phyloP scores from a whole-genome alignment of 352 stramenopile species.

The Globisporangium yorkense region DNA sequence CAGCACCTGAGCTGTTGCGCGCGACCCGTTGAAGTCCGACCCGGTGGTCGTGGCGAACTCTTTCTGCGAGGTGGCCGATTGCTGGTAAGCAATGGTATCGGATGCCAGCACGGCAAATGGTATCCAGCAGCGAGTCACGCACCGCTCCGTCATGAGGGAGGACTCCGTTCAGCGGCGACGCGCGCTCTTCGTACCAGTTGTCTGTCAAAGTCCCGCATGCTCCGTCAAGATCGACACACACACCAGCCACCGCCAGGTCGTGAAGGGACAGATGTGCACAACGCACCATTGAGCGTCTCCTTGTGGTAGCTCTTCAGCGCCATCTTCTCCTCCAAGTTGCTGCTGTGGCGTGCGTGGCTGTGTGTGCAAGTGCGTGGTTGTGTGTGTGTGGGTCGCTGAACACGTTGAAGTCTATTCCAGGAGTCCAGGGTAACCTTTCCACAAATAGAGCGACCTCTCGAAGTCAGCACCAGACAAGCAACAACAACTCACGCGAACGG shows the following conservation, averaged over 20 bases:
- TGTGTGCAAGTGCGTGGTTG: too few species aligned
- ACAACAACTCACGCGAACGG: too few species aligned
- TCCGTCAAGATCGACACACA: not conserved
- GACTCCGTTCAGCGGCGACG: constrained; percentile 51
- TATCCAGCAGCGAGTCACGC: constrained; percentile 1
- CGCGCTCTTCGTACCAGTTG: constrained; percentile 82
- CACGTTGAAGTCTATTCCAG: not conserved
- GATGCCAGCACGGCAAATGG: not conserved
- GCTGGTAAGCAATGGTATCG: not conserved
- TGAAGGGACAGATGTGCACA: not conserved
- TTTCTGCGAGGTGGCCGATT: constrained; percentile 26
- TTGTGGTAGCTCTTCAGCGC: constrained; percentile 77
- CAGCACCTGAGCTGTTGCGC: constrained; percentile 27
- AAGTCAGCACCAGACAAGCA: too few species aligned
- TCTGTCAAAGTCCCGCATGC: constrained; percentile 23
- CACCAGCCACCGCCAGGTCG: not conserved
- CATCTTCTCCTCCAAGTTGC: constrained; percentile 19
- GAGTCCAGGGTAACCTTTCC: too few species aligned
- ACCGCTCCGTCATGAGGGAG: constrained; percentile 59
- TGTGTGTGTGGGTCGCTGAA: too few species aligned
- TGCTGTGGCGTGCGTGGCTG: not conserved
- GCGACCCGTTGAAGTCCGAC: constrained; percentile 40
- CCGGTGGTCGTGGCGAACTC: constrained; percentile 53
- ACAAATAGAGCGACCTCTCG: too few species aligned
- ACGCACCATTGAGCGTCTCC: constrained; percentile 64